phyloP scores from a whole-genome alignment of 2,329 filamentous ascomycete genomes.

The Verticillium isaacii region DNA sequence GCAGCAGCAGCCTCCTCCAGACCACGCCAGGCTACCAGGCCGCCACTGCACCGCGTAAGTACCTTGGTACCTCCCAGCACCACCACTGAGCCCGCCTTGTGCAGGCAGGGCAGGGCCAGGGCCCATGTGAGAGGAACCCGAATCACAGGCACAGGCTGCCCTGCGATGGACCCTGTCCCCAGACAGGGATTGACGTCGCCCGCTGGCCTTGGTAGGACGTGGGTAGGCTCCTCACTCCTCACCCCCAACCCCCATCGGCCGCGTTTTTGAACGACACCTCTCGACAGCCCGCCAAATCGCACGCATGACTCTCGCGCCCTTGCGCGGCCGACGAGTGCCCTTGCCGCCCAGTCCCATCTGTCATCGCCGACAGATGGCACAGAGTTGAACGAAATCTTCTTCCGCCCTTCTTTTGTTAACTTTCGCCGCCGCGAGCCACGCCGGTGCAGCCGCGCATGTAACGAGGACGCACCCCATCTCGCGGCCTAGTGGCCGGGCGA shows the following conservation, averaged over 20 bases:
- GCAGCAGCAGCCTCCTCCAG: background rate
- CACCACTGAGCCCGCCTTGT: background rate
- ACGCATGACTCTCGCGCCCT: background rate
- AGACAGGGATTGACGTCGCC: background rate
- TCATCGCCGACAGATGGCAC: no score
- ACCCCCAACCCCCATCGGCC: slow-evolving; percentile 1
- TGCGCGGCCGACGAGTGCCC: background rate
- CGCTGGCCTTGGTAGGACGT: background rate
- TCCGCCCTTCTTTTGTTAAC: no score
- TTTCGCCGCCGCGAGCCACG: no score
- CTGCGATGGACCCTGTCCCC: background rate
- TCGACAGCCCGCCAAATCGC: background rate
- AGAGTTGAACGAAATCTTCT: no score
- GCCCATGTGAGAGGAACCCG: background rate
- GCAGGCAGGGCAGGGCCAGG: background rate
- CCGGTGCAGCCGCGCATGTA: no score
- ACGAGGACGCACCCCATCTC: no score
- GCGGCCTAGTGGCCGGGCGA: no score
- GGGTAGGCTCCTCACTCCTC: background rate
- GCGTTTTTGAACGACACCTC: background rate
- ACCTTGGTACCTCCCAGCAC: background rate
- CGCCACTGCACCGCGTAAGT: background rate
- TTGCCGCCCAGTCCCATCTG: background rate
- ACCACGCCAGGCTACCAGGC: background rate
- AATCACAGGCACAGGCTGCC: background rate